A percentile compares a stretch with the other conserved stretches of the same genome.
Evolutionary conservation across 495 filamentous ascomycete species (phyloP).

Genomic region (Haplographium delicatum): DNA sequence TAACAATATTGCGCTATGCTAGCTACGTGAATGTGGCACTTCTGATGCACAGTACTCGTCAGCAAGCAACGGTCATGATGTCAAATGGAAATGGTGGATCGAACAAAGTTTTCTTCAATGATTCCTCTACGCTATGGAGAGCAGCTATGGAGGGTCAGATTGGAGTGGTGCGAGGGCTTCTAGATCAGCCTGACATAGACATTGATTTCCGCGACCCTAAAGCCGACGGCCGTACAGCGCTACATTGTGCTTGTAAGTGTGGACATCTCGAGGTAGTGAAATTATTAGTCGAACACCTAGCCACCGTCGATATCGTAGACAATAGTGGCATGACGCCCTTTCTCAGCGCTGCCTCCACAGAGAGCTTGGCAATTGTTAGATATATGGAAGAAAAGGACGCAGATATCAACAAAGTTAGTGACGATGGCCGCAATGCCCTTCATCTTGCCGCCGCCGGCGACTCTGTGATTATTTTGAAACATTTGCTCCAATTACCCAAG

Average conservation of each 20-base stretch:
- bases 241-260: conserved; percentile 4
- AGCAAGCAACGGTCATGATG: not conserved
- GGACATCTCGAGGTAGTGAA: conserved; percentile 13
- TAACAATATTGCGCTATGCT: not conserved
- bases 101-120: not conserved
- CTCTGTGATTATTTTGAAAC: not conserved
- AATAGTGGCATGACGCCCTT: not conserved
- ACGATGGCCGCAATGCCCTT: conserved; percentile 18
- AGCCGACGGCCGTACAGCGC: conserved; percentile 4
- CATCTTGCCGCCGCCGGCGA: conserved; percentile 1
- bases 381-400: not conserved
- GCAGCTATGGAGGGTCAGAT: not conserved
- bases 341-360: not conserved
- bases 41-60: not conserved
- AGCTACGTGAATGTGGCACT: not conserved
- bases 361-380: not conserved
- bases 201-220: not conserved
- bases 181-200: not conserved
- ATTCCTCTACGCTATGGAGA: not conserved
- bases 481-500: not conserved
- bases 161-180: not conserved
- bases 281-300: conserved; percentile 20
- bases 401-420: not conserved
- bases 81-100: not conserved
- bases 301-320: not conserved